A percentile compares a stretch with the other conserved stretches of the same genome.
These are phyloP conservation scores for Saururus chinensis DNA, from an alignment of 164 flowering plant genomes.

Conservation along the genomic window DNA sequence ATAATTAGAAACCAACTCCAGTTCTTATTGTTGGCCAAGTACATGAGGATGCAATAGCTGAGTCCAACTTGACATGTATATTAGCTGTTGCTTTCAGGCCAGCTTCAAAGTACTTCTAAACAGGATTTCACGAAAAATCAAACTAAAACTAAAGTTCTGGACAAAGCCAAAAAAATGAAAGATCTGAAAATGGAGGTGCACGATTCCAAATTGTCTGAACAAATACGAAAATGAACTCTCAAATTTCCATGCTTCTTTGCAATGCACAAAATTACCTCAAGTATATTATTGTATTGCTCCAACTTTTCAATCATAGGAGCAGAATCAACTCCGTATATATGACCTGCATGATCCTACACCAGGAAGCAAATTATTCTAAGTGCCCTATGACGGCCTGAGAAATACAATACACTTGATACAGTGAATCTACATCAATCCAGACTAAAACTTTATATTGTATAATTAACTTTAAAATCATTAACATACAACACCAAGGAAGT, in stretches of 20 bases:
- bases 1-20: neutral
- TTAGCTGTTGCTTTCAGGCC: too few relatives aligned
- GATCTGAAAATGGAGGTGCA: neutral
- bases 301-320: constrained; percentile 78
- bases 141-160: too few relatives aligned
- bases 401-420: neutral
- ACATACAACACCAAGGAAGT: constrained; percentile 98
- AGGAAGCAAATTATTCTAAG: constrained; percentile 4
- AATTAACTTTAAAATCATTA: neutral
- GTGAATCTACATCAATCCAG: too few relatives aligned
- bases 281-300: constrained; percentile 72
- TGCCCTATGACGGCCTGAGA: neutral
- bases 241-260: neutral
- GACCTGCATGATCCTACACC: constrained; percentile 96
- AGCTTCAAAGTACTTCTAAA: too few relatives aligned
- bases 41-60: too few relatives aligned
- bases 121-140: too few relatives aligned
- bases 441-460: too few relatives aligned
- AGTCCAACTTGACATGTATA: too few relatives aligned
- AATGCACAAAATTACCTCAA: constrained; percentile 37
- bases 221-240: neutral
- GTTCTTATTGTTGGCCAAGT: neutral
- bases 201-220: neutral
- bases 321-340: constrained; percentile 94
- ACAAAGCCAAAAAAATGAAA: too few relatives aligned